Evolutionary conservation across 208 protist genomes (phyloP).

Genomic region (Blechomonas ayalai): DNA sequence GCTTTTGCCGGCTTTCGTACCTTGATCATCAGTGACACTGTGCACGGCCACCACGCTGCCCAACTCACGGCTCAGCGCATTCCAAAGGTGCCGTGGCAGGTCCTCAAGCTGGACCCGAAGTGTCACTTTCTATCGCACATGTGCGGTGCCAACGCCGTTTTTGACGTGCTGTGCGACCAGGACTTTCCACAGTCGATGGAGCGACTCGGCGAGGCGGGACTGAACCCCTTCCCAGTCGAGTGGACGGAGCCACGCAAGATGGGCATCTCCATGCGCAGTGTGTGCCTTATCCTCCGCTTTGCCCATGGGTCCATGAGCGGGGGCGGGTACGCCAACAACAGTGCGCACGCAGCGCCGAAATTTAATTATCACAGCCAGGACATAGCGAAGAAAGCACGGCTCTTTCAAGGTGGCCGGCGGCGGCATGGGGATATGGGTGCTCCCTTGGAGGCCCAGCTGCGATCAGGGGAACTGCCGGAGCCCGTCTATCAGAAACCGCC

Average conservation of each 20-base stretch:
- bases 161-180: slow-evolving; percentile 85
- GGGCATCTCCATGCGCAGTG: slow-evolving; percentile 74
- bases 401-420: slow-evolving; percentile 57
- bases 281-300: slow-evolving; percentile 76
- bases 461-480: slow-evolving; percentile 53
- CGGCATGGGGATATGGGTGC: slow-evolving; percentile 51
- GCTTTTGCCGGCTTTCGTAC: slow-evolving; percentile 68
- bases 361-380: slow-evolving; percentile 67
- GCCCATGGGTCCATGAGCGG: slow-evolving; percentile 64
- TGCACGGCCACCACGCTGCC: slow-evolving; percentile 44
- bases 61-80: slow-evolving; percentile 31
- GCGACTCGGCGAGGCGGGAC: slow-evolving; percentile 60
- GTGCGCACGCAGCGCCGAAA: slow-evolving; percentile 23
- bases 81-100: slow-evolving; percentile 52
- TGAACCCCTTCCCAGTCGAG: slow-evolving; percentile 86
- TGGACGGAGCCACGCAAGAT: slow-evolving; percentile 84
- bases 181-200: slow-evolving; percentile 82
- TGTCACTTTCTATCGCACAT: slow-evolving; percentile 73
- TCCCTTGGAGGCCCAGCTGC: slow-evolving; percentile 58
- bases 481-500: slow-evolving; percentile 61
- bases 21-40: slow-evolving; percentile 53
- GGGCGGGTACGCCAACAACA: slow-evolving; percentile 64
- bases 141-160: slow-evolving; percentile 63
- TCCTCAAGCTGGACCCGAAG: slow-evolving; percentile 63
- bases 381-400: slow-evolving; percentile 44